Percentiles rank a stretch among this genome's conserved stretches.
Evolutionary conservation across 2,329 filamentous ascomycete genomes (phyloP).

Genomic region (Emergomyces orientalis): DNA sequence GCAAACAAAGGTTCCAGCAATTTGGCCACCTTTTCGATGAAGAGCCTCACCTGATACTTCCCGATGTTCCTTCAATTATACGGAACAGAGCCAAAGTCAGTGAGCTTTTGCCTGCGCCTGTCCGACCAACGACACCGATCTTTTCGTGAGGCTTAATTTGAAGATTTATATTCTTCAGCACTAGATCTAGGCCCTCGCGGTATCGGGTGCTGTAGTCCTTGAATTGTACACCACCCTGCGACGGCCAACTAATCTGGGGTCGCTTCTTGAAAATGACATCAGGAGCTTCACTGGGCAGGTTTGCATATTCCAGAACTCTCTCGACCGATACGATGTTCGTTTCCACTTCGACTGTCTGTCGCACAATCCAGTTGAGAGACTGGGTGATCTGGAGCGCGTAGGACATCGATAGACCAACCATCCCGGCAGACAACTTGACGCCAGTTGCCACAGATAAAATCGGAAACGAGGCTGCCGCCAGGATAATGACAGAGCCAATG

Average conservation of each 20-base stretch:
- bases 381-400: constrained; percentile 96
- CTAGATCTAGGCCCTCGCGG: constrained; percentile 77
- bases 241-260: constrained; percentile 84
- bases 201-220: constrained; percentile 92
- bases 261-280: constrained; percentile 84
- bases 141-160: constrained; percentile 95
- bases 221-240: constrained; percentile 79
- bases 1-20: constrained; percentile 4
- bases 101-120: constrained; percentile 91
- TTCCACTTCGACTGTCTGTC: constrained; percentile 98
- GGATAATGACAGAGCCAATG: constrained; percentile 86
- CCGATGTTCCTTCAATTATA: constrained; percentile 78
- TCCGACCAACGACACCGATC: constrained; percentile 93
- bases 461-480: constrained; percentile 72
- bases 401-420: constrained; percentile 90
- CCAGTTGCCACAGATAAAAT: constrained; percentile 68
- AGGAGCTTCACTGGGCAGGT: constrained; percentile 82
- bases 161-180: constrained; percentile 84
- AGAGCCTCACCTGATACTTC: constrained; percentile 53
- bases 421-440: constrained; percentile 56
- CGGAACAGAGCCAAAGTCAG: constrained; percentile 88
- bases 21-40: background rate
- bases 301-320: constrained; percentile 90
- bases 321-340: constrained; percentile 99
- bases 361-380: constrained; percentile 97